These are phyloP conservation scores for Calocybe cyanea DNA, from an alignment of 768 basidiomycete species.

Conservation along the genomic window DNA sequence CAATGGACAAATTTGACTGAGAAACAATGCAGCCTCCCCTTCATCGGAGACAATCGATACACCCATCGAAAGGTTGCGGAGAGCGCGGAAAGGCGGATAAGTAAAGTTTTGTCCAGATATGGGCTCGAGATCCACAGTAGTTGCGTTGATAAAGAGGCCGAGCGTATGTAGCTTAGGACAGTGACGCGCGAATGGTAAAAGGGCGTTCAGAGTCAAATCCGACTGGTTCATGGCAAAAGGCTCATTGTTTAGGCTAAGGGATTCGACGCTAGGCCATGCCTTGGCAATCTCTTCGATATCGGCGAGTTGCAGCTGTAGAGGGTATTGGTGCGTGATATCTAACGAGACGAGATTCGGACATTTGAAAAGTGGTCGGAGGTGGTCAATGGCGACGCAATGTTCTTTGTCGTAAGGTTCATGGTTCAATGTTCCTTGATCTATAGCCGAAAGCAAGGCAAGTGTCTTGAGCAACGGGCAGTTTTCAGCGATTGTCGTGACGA, in stretches of 20 bases:
- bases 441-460: conserved; percentile 37
- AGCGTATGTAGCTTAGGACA: conserved; percentile 38
- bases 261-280: conserved; percentile 42
- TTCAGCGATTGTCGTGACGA: conserved; percentile 42
- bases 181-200: conserved; percentile 37
- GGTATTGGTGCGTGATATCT: conserved; percentile 36
- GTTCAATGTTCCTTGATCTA: conserved; percentile 15
- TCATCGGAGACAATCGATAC: conserved; percentile 43
- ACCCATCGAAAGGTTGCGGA: conserved; percentile 42
- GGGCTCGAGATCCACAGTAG: conserved; percentile 19
- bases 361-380: conserved; percentile 32
- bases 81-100: conserved; percentile 25
- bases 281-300: conserved; percentile 44
- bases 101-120: conserved; percentile 12
- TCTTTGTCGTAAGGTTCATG: conserved; percentile 14
- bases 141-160: conserved; percentile 38
- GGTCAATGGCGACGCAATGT: conserved; percentile 25
- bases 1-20: conserved; percentile 48
- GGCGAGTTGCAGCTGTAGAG: conserved; percentile 32
- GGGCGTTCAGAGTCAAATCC: conserved; percentile 32
- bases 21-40: conserved; percentile 44
- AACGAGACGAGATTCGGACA: conserved; percentile 30
- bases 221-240: conserved; percentile 29
- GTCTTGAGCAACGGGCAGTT: conserved; percentile 44
- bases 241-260: conserved; percentile 43